Evolutionary conservation across 805 yeast genomes (phyloP).

Genomic region (Starmera quercuum): DNA sequence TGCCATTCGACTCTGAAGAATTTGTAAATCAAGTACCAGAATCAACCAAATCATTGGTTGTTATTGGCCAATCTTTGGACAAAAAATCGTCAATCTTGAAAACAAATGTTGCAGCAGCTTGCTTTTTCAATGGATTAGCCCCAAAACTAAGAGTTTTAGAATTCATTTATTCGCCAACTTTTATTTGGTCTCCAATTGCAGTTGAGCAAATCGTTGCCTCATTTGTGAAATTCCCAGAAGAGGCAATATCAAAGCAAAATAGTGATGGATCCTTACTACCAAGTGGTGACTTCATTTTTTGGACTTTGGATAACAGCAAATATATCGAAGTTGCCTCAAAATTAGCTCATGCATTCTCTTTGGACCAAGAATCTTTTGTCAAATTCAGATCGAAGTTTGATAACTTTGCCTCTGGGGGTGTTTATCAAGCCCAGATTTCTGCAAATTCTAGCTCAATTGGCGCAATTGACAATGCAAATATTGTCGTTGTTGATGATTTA

Average conservation of each 20-base stretch:
- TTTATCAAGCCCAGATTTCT: slow-evolving; percentile 57
- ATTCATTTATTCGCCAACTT: slow-evolving; percentile 41
- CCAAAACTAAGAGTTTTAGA: slow-evolving; percentile 37
- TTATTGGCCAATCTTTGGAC: slow-evolving; percentile 51
- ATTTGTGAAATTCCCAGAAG: slow-evolving; percentile 26
- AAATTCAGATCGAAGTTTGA: slow-evolving; percentile 62
- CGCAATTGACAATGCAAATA: slow-evolving; percentile 50
- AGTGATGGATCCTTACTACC: slow-evolving; percentile 7
- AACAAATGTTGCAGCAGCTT: slow-evolving; percentile 66
- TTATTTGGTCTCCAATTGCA: slow-evolving; percentile 49
- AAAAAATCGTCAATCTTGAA: slow-evolving; percentile 39
- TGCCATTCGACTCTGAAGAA: slow-evolving; percentile 64
- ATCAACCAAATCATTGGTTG: slow-evolving; percentile 52
- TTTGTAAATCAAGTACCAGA: slow-evolving; percentile 55
- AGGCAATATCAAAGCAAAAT: slow-evolving; percentile 2
- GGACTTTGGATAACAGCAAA: slow-evolving; percentile 62
- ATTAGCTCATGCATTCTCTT: slow-evolving; percentile 62
- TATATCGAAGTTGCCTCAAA: slow-evolving; percentile 50
- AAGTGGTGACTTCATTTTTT: slow-evolving; percentile 37
- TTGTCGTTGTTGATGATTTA: slow-evolving; percentile 57
- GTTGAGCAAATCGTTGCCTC: slow-evolving; percentile 40
- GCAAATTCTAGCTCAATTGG: slow-evolving; percentile 15
- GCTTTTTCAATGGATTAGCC: slow-evolving; percentile 37
- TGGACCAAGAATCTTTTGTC: slow-evolving; percentile 46
- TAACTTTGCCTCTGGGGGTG: slow-evolving; percentile 66